Percentiles rank a stretch among this genome's conserved stretches.
phyloP scores from a whole-genome alignment of 306 rosid species.

The Castanea crenata region DNA sequence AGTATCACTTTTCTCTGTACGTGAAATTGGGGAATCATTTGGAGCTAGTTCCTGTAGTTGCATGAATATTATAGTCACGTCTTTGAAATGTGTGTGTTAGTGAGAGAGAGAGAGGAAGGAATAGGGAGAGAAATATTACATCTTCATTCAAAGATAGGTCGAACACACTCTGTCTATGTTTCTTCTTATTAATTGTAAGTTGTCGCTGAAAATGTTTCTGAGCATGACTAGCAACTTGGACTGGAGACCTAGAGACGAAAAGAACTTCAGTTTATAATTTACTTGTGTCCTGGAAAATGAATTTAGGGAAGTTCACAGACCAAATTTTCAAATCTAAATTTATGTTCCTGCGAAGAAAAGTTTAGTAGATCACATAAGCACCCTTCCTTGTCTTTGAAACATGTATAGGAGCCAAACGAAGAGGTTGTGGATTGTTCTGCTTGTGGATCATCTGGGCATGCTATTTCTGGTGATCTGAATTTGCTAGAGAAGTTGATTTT shows the following conservation, averaged over 20 bases:
- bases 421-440: constrained; percentile 69
- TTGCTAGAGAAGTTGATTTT: constrained; percentile 47
- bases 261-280: too few species aligned
- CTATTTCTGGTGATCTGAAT: constrained; percentile 75
- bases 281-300: too few species aligned
- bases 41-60: too few species aligned
- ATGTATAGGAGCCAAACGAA: constrained; percentile 67
- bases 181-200: constrained; percentile 31
- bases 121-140: too few species aligned
- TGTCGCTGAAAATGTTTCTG: constrained; percentile 55
- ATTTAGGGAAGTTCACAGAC: background rate
- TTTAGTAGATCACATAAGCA: background rate
- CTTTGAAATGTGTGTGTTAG: too few species aligned
- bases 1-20: background rate
- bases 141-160: constrained; percentile 35
- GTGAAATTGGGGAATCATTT: background rate
- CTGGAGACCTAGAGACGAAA: constrained; percentile 34
- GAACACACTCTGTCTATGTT: constrained; percentile 52
- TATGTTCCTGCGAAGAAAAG: background rate
- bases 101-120: too few species aligned
- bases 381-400: background rate
- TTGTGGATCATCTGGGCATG: constrained; percentile 75
- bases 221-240: constrained; percentile 74
- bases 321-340: background rate
- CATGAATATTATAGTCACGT: too few species aligned